phyloP scores from a whole-genome alignment of 2,329 filamentous ascomycete species.

The Teratosphaeriaceae sp. region DNA sequence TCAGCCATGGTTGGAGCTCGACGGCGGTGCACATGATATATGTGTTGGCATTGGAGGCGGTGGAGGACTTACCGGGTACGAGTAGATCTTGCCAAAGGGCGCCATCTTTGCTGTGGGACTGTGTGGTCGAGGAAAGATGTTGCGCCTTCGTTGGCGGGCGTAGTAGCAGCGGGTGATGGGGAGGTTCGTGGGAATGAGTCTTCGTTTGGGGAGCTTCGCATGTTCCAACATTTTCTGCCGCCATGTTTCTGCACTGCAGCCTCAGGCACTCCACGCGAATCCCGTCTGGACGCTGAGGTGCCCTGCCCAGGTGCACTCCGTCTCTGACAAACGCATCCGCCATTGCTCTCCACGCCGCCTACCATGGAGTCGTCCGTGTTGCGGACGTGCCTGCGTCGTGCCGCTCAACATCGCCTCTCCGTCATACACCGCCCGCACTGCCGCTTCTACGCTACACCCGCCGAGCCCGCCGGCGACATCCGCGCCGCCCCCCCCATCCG shows the following conservation, averaged over 20 bases:
- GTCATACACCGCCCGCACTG: slow-evolving; percentile 16
- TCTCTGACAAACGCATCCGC: neutral
- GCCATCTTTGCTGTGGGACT: slow-evolving; percentile 22
- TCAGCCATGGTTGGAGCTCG: slow-evolving; percentile 7
- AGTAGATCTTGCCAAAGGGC: slow-evolving; percentile 98
- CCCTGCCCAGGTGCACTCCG: neutral
- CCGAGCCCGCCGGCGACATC: slow-evolving; percentile 18
- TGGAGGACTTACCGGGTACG: slow-evolving; percentile 58
- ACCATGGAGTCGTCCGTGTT: slow-evolving; percentile 25
- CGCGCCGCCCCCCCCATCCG: slow-evolving; percentile 24
- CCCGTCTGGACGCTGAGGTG: no score
- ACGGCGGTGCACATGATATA: slow-evolving; percentile 7
- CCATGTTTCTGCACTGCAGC: neutral
- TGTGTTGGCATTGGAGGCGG: slow-evolving; percentile 5
- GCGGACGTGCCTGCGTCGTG: slow-evolving; percentile 24
- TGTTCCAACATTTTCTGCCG: neutral
- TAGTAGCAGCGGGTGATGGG: neutral
- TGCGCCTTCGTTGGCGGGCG: slow-evolving; percentile 28
- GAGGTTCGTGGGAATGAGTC: neutral
- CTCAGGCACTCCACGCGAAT: neutral
- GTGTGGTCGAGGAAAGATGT: slow-evolving; percentile 8
- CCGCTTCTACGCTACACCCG: slow-evolving; percentile 24
- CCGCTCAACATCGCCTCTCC: slow-evolving; percentile 18
- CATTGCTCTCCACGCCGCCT: neutral
- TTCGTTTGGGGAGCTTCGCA: neutral